Evolutionary conservation across 2,329 filamentous ascomycete species (phyloP).

Genomic region (Capronia epimyces): DNA sequence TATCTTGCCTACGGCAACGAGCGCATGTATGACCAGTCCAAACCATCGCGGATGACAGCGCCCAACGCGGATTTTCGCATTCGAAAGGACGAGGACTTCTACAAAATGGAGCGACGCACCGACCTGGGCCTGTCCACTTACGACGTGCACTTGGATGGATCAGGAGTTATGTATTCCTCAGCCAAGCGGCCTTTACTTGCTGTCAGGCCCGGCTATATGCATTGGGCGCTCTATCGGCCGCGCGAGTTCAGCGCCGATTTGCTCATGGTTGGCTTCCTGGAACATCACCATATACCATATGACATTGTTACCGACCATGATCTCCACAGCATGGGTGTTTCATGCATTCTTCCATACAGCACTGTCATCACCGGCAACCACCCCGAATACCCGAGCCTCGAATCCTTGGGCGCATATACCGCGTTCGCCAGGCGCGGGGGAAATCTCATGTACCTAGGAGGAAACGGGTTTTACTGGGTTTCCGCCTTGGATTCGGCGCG

Average conservation of each 20-base stretch:
- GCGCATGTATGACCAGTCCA: constrained; percentile 33
- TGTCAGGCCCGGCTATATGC: constrained; percentile 35
- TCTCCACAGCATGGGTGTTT: constrained; percentile 28
- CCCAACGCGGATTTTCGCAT: no score
- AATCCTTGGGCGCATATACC: constrained; percentile 29
- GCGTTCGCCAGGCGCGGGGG: constrained; percentile 32
- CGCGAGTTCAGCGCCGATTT: constrained; percentile 37
- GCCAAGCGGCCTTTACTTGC: constrained; percentile 36
- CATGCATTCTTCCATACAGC: constrained; percentile 22
- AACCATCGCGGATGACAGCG: constrained; percentile 1
- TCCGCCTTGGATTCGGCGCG: constrained; percentile 1
- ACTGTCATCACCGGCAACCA: constrained; percentile 32
- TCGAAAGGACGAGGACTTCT: constrained; percentile 22
- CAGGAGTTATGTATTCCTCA: constrained; percentile 32
- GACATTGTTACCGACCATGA: constrained; percentile 38
- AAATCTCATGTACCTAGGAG: constrained; percentile 36
- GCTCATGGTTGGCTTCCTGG: constrained; percentile 34
- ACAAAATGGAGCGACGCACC: constrained; percentile 30
- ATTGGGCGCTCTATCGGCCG: constrained; percentile 36
- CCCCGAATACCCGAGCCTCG: constrained; percentile 34
- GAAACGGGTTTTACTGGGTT: constrained; percentile 36
- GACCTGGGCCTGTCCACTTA: constrained; percentile 38
- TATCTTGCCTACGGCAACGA: constrained; percentile 40
- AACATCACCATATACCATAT: constrained; percentile 32
- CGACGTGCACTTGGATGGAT: constrained; percentile 37